Base-by-base conservation (phyloP, 2,329 filamentous ascomycete genomes). In the Ceratocystis harringtonii region DNA sequence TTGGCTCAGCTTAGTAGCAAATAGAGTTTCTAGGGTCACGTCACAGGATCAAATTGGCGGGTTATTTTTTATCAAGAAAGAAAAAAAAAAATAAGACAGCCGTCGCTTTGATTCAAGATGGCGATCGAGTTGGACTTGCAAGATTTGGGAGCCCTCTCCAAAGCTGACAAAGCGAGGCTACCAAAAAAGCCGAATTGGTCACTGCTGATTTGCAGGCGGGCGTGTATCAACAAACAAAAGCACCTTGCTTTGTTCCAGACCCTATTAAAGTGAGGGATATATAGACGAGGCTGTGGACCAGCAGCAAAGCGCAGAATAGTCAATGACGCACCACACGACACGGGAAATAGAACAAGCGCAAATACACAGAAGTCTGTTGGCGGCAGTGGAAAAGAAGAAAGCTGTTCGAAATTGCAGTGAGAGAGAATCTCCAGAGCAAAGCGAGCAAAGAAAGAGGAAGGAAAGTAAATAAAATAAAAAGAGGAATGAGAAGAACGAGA, bases 1-100 rank as follows among this genome's bases (percentile, higher is more conserved):
- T 57, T 57, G 52, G 52, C 52, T 32, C 25, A 57, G 52, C 52
- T 30, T 25, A 32, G 44, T 10, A 65, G 36, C 41, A 45, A 25
- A 60, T 60, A 32, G 63, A 44, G n/a, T 28, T 63, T 45, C 52
- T 57, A 57, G 25, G 52, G 52, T 57, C 52, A 12, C 52, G 52
- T 32, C 52, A 43, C 19, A 63, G 45, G 17, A 28, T 62, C 61
- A 50, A 50, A 62, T 45, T 22, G 41, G 22, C 22, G 17, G 61
- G 5, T 30, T 45, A 30, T 50, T 25, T 44, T 30, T 15, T 10
- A 41, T 43, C 10, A 41, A 41, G 36, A 15, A 62, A 44, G 17
- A 45, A 25, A 52, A 36, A 17, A 50, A 63, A 15, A 52, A 28
- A 50, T n/a, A 63, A 63, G 62, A 36, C 28, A n/a, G 28, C 52